Base-by-base conservation (phyloP, 2,329 filamentous ascomycete genomes). In the Diaporthe amygdali region DNA sequence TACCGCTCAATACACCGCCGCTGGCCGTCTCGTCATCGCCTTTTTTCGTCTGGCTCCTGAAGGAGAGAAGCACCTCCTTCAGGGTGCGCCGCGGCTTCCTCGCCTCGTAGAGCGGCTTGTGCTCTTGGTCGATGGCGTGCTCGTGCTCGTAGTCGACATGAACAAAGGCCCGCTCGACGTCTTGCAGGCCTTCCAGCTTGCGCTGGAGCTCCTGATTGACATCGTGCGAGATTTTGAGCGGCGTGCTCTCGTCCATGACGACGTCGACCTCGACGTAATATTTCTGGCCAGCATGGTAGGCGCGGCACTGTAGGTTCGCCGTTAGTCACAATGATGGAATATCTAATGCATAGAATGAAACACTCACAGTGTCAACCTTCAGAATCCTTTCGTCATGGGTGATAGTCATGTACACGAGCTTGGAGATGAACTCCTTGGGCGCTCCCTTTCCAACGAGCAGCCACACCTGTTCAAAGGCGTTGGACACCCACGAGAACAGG, bases 251-350 rank as follows among this genome's bases (percentile, higher is more conserved):
- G 75, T 89, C 85, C 83, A 91, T 89, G 64, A 91, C 85, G 66
- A 91, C 84, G 75, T 91, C 89, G 5, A 91, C 86, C 74, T 91
- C 89, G 22, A 90, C 89, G 74, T 90, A 91, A 74, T 90, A 89
- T 47, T 86, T 84, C 73, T 90, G 87, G 0, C 89, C 89, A 0
- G 88, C 88, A 75, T 91, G 88, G 76, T 91, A 91, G 5, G 89
- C 89, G 68, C 87, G 85, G 78, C 86, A 88, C 80, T 83, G 56
- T 27, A 30, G 44, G 15, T 2, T 25, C 20, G 22, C 14, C 7
- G 69, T 74, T 51, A 77, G 71, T 66, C 14, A 64, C 30, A 8
- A 6, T 5, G 20, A 34, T 12, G 12, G n/a, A n/a, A 27, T 8
- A 6, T 0, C 25, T 17, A 4, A n/a, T 25, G 27, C 2, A 6